A percentile compares a stretch with the other conserved stretches of the same genome.
Conservation (phyloP, 208 protist genomes). For the Acanthamoeba culbertsoni region DNA sequence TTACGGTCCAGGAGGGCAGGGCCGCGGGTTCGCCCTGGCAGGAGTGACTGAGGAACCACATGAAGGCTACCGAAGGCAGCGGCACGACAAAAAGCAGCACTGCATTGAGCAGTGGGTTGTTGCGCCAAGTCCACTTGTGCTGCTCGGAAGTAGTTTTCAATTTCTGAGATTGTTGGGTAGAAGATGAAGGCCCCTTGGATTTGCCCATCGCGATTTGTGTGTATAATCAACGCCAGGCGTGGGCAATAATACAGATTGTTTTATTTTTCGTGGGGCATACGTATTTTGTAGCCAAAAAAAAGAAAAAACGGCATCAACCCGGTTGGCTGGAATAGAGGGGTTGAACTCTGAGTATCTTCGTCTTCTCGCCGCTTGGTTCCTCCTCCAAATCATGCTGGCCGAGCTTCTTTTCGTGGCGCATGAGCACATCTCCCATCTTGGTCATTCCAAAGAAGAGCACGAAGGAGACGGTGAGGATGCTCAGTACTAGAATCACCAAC, state of each 20-base stretch:
- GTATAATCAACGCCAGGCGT: no score
- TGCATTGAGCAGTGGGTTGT: not conserved
- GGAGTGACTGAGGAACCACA: not conserved
- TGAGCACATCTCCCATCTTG: conserved; percentile 30
- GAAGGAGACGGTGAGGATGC: not conserved
- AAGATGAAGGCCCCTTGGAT: no score
- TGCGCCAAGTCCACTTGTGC: conserved; percentile 1
- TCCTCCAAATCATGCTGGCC: not conserved
- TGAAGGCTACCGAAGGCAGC: conserved; percentile 11
- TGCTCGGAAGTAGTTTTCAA: no score
- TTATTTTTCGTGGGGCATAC: not conserved
- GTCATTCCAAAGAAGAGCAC: conserved; percentile 22
- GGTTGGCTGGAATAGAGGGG: conserved; percentile 3
- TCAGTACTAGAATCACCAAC: not conserved
- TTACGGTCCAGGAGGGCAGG: not conserved
- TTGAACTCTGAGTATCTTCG: conserved; percentile 8
- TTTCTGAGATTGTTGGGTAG: no score
- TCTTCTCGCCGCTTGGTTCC: not conserved
- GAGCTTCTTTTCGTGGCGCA: conserved; percentile 10
- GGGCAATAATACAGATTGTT: not conserved
- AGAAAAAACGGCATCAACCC: not conserved
- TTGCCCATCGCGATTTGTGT: no score
- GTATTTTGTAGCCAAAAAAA: no score
- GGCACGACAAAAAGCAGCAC: not conserved
- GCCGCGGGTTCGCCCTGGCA: not conserved